Evolutionary conservation across 2,329 filamentous ascomycete genomes (phyloP), one percentile per base, ranked within the genome.

Genomic region (Xylaria sp.): DNA sequence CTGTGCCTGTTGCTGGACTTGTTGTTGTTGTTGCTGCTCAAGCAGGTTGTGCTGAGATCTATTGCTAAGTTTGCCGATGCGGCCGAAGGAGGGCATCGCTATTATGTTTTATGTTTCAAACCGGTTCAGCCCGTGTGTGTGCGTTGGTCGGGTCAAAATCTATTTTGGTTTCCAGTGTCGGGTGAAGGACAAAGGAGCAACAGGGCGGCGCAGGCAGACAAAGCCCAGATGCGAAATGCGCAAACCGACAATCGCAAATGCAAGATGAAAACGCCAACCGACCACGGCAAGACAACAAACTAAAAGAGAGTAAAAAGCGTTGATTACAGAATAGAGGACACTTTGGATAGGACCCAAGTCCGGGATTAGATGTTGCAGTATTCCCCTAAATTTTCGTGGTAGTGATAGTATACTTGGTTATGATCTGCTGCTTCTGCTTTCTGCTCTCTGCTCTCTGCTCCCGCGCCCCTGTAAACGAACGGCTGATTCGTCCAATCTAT

Each of bases 71-170:
- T 82, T 87, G 78, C 84, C 83, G 78, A 87, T 80, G 77, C 85
- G 85, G 80, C 82, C 81, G 80, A 88, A 88, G 80, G 80, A 80
- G 76, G 83, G 85, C 86, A 88, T 88, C 81, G 76, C 71, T 73
- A 73, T 69, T 73, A 72, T 67, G 69, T 63, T 58, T 61, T 18
- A 46, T 46, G 41, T 46, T 44, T n/a, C 18, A 41, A 56, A 65
- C 39, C 37, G 46, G 63, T 59, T 58, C 57, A 39, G 25, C 41
- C 52, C 31, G 50, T 61, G 65, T 67, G 50, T 61, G 65, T 67
- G 59, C 48, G 65, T 65, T 59, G 44, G 60, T 71, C 63, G 69
- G 69, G 15, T 52, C 50, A 7, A 7, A 31, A 46, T 58, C 56
- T 58, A 58, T 58, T 56, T 66, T 44, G 61, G 44, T 66, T 44